A percentile compares a stretch with the other conserved stretches of the same genome.
phyloP scores from a whole-genome alignment of 2,329 filamentous ascomycete genomes.

The Alternaria longipes region DNA sequence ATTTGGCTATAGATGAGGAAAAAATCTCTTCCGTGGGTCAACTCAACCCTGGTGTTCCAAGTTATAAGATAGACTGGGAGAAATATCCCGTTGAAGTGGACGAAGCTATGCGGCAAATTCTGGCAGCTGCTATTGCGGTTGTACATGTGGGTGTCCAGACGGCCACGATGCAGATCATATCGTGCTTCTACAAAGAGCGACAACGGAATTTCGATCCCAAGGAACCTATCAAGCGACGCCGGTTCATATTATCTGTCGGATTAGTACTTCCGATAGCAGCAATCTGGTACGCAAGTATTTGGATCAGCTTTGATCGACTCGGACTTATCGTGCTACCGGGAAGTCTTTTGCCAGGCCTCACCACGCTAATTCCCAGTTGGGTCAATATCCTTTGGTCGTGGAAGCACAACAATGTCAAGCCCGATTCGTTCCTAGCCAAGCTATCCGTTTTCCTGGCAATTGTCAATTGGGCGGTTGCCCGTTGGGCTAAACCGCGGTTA shows the following conservation, averaged over 20 bases:
- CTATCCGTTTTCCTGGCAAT: too few species aligned
- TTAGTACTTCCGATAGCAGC: neutral
- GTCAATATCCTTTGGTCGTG: neutral
- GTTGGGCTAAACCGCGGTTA: neutral
- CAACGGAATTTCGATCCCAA: neutral
- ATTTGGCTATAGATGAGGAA: too few species aligned
- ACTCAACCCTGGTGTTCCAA: too few species aligned
- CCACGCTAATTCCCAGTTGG: too few species aligned
- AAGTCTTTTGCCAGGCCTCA: neutral
- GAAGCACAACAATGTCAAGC: neutral
- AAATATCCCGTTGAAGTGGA: too few species aligned
- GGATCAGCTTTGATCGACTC: neutral
- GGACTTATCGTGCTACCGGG: neutral
- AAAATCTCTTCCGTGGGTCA: too few species aligned
- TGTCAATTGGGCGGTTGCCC: neutral
- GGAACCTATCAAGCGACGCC: neutral
- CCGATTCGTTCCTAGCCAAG: too few species aligned
- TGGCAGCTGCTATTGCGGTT: neutral
- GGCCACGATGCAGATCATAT: neutral
- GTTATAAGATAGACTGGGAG: too few species aligned
- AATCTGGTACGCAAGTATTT: neutral
- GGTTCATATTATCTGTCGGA: neutral
- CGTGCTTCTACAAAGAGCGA: neutral
- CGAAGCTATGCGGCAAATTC: too few species aligned
- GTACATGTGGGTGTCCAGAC: neutral